These are phyloP conservation scores for Marasmius oreades DNA, from an alignment of 1,284 basidiomycete species.

Conservation along the genomic window DNA sequence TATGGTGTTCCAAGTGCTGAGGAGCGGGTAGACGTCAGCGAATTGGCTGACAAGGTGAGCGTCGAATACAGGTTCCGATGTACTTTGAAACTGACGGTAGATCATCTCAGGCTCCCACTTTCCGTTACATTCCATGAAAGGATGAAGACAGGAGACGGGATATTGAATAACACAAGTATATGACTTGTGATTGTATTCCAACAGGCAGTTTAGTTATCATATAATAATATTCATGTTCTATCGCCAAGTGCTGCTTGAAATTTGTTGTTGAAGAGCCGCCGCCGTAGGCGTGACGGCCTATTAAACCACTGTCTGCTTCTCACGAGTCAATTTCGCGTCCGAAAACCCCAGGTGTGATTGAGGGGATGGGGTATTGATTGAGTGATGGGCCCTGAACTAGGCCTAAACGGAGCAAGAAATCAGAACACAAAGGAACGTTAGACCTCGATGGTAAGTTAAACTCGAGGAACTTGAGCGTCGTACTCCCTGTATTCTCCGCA, in stretches of 20 bases:
- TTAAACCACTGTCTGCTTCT: not conserved
- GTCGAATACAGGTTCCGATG: not conserved
- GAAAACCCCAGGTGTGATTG: slow-evolving; percentile 42
- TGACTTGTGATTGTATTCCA: not conserved
- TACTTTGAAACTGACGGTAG: not conserved
- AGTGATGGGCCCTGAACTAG: slow-evolving; percentile 27
- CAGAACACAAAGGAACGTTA: not conserved
- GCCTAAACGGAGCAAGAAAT: slow-evolving; percentile 24
- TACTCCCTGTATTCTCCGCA: slow-evolving; percentile 62
- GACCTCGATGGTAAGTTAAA: slow-evolving; percentile 53
- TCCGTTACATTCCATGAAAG: slow-evolving; percentile 43
- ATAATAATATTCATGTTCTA: no score
- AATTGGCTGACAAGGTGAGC: slow-evolving; percentile 63
- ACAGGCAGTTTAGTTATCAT: no score
- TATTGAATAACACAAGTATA: not conserved
- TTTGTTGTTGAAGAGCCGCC: not conserved
- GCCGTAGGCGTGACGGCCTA: no score
- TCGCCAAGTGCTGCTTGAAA: not conserved
- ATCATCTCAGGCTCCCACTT: slow-evolving; percentile 38
- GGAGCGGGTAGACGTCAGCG: slow-evolving; percentile 58
- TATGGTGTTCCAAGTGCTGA: slow-evolving; percentile 51
- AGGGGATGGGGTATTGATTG: slow-evolving; percentile 35
- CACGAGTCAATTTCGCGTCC: slow-evolving; percentile 32
- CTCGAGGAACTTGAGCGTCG: slow-evolving; percentile 56
- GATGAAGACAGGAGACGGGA: not conserved